Evolutionary conservation across 2,329 filamentous ascomycete genomes (phyloP).

Genomic region (Endocalyx cinctus): DNA sequence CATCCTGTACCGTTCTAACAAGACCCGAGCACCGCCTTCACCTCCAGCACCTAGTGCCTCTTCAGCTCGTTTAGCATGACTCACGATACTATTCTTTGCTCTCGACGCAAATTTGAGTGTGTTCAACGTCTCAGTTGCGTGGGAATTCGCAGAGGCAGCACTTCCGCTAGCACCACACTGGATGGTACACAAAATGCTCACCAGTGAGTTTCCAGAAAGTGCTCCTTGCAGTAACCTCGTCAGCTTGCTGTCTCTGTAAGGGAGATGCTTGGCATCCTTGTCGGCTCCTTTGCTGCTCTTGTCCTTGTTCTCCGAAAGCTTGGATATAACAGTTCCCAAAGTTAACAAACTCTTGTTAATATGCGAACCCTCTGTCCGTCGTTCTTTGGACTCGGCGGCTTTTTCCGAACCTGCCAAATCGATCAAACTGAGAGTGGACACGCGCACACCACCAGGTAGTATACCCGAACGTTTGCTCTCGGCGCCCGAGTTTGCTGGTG

Average conservation of each 20-base stretch:
- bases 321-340: conserved; percentile 88
- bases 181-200: conserved; percentile 96
- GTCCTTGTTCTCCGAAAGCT: conserved; percentile 84
- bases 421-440: conserved; percentile 91
- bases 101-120: conserved; percentile 95
- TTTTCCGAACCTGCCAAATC: conserved; percentile 95
- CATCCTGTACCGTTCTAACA: conserved; percentile 88
- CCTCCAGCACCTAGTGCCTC: conserved; percentile 76
- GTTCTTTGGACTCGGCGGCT: conserved; percentile 91
- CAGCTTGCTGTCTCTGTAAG: conserved; percentile 96
- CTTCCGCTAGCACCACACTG: conserved; percentile 77
- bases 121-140: conserved; percentile 86
- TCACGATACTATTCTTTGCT: conserved; percentile 97
- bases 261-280: conserved; percentile 86
- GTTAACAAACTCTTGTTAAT: conserved; percentile 98
- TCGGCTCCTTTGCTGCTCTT: conserved; percentile 69
- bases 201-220: conserved; percentile 85
- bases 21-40: conserved; percentile 81
- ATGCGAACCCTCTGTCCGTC: conserved; percentile 89
- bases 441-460: conserved; percentile 82
- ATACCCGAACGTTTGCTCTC: conserved; percentile 66
- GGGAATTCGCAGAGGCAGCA: conserved; percentile 64
- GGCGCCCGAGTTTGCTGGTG: conserved; percentile 48
- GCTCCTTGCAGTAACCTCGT: conserved; percentile 89
- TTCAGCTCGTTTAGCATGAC: conserved; percentile 90